Percentiles rank a stretch among this genome's conserved stretches.
Conservation (phyloP, 225 moss, liverwort and hornwort genomes). For the Physcomitrium patens region DNA sequence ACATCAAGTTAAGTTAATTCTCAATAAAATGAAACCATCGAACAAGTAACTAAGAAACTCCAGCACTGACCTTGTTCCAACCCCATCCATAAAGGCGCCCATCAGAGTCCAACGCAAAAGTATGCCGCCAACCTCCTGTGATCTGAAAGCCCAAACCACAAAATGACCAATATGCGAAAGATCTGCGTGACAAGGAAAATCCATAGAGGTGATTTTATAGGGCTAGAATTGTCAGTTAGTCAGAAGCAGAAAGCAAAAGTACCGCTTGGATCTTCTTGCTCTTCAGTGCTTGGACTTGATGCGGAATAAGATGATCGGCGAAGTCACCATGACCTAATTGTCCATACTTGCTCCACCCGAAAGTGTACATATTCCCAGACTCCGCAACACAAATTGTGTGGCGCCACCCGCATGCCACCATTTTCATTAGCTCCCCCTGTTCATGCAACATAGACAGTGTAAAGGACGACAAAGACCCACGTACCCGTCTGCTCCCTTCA, state of each 20-base stretch:
- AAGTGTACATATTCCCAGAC: constrained; percentile 37
- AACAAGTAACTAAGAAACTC: neutral
- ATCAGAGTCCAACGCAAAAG: constrained; percentile 52
- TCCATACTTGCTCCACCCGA: constrained; percentile 52
- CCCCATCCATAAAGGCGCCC: constrained; percentile 58
- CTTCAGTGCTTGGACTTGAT: constrained; percentile 47
- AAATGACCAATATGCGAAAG: neutral
- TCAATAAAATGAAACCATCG: too few relatives aligned
- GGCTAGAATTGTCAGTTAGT: neutral
- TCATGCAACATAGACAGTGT: neutral
- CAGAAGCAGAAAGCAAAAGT: constrained; percentile 3
- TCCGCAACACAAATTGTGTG: constrained; percentile 33
- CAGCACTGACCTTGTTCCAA: constrained; percentile 48
- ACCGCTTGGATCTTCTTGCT: constrained; percentile 47
- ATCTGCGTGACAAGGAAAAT: neutral
- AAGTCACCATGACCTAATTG: constrained; percentile 59
- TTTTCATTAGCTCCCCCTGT: constrained; percentile 51
- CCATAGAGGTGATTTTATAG: neutral
- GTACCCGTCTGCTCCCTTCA: too few relatives aligned
- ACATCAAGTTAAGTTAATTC: too few relatives aligned
- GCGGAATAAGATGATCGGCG: constrained; percentile 52
- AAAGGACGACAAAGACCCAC: too few relatives aligned
- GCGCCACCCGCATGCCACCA: constrained; percentile 62
- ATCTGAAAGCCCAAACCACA: constrained; percentile 28
- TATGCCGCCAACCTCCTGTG: constrained; percentile 59